Base-by-base conservation (phyloP, 192 early-diverging fungal genomes). In the Neocallimastix lanati region DNA sequence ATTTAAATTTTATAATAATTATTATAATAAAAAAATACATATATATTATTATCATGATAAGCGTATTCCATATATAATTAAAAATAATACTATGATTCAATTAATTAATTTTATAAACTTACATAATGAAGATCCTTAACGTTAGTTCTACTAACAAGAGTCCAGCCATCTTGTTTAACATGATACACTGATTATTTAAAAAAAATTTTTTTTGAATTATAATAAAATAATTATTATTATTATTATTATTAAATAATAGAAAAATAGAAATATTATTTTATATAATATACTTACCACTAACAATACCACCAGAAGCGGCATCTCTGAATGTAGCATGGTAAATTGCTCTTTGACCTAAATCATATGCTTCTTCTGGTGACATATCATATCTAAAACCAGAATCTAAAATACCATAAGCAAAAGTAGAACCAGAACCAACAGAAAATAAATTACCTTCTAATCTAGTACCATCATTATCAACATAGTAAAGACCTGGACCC, bases 321-420 rank as follows among this genome's bases (percentile, higher is more conserved):
- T 98, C 96, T 81, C 98, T 90, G 86, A 93, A 92, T 33, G 96
- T 94, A 37, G 98, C 98, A 81, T 99, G 96, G 87, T 94, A 96
- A 81, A 99, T 96, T 12, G 96, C 89, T 30, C 95, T 87, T 82
- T 92, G 88, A 21, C 93, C 96, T 76, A 99, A 83, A 76, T 98
- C 98, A 80, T 93, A 87, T 29, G 98, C 98, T 83, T 98, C 96
- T 4, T 88, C 89, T 5, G 90, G 87, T 11, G 87, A 86, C 85
- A 99, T 81, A 81, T 98, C 94, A 82, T 83, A 89, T 77, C 89
- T 88, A 85, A 95, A 98, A 80, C 92, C 93, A 76, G 90, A 86
- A 82, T 98, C 98, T 80, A 99, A 87, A 50, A 99, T 93, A 88
- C 98, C 96, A 85, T 99, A 99, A 13, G 98, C 98, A 87, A 95